Evolutionary conservation across 2,329 filamentous ascomycete species (phyloP), one percentile per base, ranked within the genome.

Genomic region (Nemania serpens): DNA sequence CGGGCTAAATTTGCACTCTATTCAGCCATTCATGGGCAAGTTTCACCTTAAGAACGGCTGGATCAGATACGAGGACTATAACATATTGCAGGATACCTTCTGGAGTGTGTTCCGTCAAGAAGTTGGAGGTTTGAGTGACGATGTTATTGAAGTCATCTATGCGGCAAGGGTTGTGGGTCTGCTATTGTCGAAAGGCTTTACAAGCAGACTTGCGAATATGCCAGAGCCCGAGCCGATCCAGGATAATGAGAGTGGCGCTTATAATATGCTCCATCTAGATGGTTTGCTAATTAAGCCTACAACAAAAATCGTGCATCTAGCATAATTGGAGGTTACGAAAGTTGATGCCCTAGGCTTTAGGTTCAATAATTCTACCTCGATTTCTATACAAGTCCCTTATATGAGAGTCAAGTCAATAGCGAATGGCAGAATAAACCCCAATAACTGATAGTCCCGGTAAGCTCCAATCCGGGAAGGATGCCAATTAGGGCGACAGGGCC

Each of bases 161-260:
- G 20, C 65, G 7, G 75, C 75, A 57, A 74, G 74, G 37, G 65
- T 73, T 29, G 39, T 73, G 4, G 77, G 77, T 1, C 45, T 76
- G 42, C 55, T 79, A 17, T 61, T 73, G 5, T 75, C 70, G 2
- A 33, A 55, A 41, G 76, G 76, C 6, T 79, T 79, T 58, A 79
- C 75, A 2, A 72, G 71, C 61, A 73, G 76, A 10, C 72, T 79
- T 56, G 70, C 70, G 18, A 78, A 77, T 66, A 66, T 67, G 64
- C 70, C 71, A 1, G 50, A 69, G 65, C 70, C 75, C 22, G 64
- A 71, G 33, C 75, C 75, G 13, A 77, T 79, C 52, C 43, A 51
- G 7, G 73, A 77, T 61, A 69, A 78, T 65, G 74, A 78, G 63
- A 62, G 53, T 18, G 75, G 77, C 12, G 42, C 29, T 17, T 55